These are phyloP conservation scores for Ziziphus jujuba DNA, from an alignment of 306 rosid species.

Conservation along the genomic window DNA sequence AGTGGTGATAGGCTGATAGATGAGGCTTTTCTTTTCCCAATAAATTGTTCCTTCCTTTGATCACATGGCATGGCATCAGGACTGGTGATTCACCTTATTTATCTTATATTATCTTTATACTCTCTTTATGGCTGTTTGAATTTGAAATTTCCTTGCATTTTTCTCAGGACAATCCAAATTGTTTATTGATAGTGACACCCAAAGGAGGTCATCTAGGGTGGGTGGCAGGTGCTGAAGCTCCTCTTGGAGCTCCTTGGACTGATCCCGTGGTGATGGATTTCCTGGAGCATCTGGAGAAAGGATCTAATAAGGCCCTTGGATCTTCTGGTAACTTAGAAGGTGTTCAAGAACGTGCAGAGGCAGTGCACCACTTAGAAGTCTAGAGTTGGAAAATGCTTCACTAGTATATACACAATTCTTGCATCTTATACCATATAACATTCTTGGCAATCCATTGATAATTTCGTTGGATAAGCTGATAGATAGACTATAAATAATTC, in stretches of 20 bases:
- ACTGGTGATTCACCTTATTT: not conserved
- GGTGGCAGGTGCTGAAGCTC: slow-evolving; percentile 90
- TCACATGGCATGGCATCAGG: not conserved
- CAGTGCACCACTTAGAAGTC: slow-evolving; percentile 40
- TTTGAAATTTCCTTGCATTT: slow-evolving; percentile 5
- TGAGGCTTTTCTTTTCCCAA: not conserved
- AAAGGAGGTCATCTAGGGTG: slow-evolving; percentile 95
- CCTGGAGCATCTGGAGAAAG: slow-evolving; percentile 64
- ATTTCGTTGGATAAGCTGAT: not conserved
- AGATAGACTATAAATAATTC: slow-evolving; percentile 7
- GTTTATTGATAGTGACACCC: slow-evolving; percentile 86
- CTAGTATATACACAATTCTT: not conserved
- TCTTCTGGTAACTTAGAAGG: slow-evolving; percentile 17
- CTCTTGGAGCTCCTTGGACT: slow-evolving; percentile 87
- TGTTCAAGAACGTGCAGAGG: slow-evolving; percentile 15
- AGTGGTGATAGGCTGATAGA: not conserved
- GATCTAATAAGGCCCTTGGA: slow-evolving; percentile 23
- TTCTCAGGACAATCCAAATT: slow-evolving; percentile 76
- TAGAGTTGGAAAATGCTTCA: slow-evolving; percentile 17
- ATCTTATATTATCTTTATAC: not conserved
- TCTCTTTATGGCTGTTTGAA: not conserved
- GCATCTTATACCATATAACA: not conserved
- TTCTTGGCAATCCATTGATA: not conserved
- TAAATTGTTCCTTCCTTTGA: not conserved
- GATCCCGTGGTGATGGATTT: slow-evolving; percentile 79